Conservation (phyloP, 805 yeast genomes). For the Kluyveromyces wickerhamii region DNA sequence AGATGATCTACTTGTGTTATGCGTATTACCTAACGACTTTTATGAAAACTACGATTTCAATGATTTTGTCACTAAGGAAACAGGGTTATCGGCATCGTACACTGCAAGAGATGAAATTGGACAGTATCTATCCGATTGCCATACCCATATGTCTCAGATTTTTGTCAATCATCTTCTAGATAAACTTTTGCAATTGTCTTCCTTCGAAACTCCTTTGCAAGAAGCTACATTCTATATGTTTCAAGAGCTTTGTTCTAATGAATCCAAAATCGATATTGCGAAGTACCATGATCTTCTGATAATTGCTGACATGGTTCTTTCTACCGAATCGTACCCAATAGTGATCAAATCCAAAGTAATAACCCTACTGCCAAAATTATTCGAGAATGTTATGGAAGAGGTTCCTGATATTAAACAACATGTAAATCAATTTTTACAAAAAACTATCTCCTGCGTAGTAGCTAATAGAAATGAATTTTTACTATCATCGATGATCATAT, state of each 20-base stretch:
- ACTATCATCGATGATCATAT: slow-evolving; percentile 35
- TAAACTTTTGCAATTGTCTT: slow-evolving; percentile 4
- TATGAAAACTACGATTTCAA: slow-evolving; percentile 61
- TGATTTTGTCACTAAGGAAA: slow-evolving; percentile 60
- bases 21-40: slow-evolving; percentile 36
- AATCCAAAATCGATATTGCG: slow-evolving; percentile 5
- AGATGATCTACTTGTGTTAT: slow-evolving; percentile 31
- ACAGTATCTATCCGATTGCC: slow-evolving; percentile 47
- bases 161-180: slow-evolving; percentile 4
- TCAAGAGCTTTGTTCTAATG: slow-evolving; percentile 17
- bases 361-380: slow-evolving; percentile 46
- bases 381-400: slow-evolving; percentile 41
- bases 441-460: slow-evolving; percentile 20
- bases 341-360: slow-evolving; percentile 43
- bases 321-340: slow-evolving; percentile 10
- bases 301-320: neutral
- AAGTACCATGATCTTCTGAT: neutral
- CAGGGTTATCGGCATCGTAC: slow-evolving; percentile 53
- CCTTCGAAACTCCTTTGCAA: slow-evolving; percentile 4
- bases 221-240: slow-evolving; percentile 22
- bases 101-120: slow-evolving; percentile 54
- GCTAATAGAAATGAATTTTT: slow-evolving; percentile 26
- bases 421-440: slow-evolving; percentile 23
- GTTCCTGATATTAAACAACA: slow-evolving; percentile 28
- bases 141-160: slow-evolving; percentile 18